phyloP scores from a whole-genome alignment of 441 rosid species.

The Populus tomentosa region DNA sequence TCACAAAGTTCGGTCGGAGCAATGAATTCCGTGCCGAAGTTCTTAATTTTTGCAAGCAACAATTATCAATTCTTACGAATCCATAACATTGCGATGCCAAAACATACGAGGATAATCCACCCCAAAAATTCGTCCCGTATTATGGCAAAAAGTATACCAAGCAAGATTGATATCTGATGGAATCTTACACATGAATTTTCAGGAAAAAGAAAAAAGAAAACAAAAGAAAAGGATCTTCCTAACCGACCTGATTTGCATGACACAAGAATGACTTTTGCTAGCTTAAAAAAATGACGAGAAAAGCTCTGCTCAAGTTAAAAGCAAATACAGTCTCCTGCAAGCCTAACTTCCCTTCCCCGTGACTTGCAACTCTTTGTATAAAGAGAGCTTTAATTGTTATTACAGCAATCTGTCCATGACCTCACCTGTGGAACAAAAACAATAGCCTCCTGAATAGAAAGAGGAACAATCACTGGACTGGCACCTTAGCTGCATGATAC shows the following conservation, averaged over 20 bases:
- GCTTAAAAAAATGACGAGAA: not conserved
- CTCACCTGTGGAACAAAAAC: constrained; percentile 4
- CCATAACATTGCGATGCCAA: not conserved
- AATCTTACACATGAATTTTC: constrained; percentile 7
- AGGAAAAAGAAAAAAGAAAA: not conserved
- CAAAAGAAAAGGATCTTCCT: not conserved
- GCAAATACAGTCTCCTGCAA: constrained; percentile 8
- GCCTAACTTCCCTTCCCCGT: not conserved
- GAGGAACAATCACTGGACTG: not conserved
- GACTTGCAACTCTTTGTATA: constrained; percentile 14
- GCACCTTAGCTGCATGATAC: constrained; percentile 69
- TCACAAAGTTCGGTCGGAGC: not conserved
- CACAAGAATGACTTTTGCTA: constrained; percentile 19
- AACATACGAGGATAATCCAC: not conserved
- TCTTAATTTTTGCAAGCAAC: not conserved
- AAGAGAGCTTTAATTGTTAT: constrained; percentile 1
- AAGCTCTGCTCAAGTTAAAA: not conserved
- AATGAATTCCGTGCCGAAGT: not conserved
- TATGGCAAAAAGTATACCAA: not conserved
- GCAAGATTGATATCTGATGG: constrained; percentile 11
- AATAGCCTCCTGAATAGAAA: not conserved
- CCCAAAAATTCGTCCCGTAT: constrained; percentile 13
- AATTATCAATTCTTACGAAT: not conserved
- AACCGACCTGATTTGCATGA: constrained; percentile 20
- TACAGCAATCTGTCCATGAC: constrained; percentile 20